These are phyloP conservation scores for Conringia planisiliqua DNA, from an alignment of 345 rosid species.

Conservation along the genomic window DNA sequence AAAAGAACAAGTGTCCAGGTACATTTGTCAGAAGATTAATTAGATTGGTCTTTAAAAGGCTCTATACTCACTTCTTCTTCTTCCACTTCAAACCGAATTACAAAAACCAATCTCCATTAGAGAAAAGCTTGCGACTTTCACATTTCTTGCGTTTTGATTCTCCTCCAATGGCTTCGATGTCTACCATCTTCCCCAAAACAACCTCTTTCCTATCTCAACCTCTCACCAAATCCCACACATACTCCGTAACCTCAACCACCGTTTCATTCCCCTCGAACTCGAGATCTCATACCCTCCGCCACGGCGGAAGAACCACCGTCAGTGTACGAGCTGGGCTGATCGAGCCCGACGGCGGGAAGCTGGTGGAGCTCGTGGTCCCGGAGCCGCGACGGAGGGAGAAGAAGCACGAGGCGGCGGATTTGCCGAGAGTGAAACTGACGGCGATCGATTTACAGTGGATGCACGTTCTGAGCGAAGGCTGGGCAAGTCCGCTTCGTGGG, in stretches of 20 bases:
- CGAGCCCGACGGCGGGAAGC: slow-evolving; percentile 85
- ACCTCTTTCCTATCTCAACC: slow-evolving; percentile 31
- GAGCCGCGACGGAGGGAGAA: slow-evolving; percentile 51
- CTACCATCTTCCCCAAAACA: slow-evolving; percentile 36
- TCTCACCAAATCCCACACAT: slow-evolving; percentile 36
- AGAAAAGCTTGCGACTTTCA: not conserved
- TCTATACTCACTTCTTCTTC: not conserved
- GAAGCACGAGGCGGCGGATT: slow-evolving; percentile 52
- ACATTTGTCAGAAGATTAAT: not conserved
- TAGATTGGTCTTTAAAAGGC: slow-evolving; percentile 10
- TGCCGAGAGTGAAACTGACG: slow-evolving; percentile 59
- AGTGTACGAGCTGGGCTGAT: slow-evolving; percentile 50
- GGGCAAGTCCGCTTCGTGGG: slow-evolving; percentile 92
- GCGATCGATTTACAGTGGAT: slow-evolving; percentile 78
- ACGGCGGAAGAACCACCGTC: not conserved
- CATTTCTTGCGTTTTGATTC: not conserved
- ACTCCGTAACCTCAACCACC: slow-evolving; percentile 28
- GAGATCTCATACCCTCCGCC: not conserved
- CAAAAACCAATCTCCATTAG: not conserved
- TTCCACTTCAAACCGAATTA: slow-evolving; percentile 12
- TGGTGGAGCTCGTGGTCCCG: slow-evolving; percentile 59
- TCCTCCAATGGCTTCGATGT: slow-evolving; percentile 58
- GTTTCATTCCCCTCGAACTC: slow-evolving; percentile 31
- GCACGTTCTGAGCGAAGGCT: slow-evolving; percentile 93
- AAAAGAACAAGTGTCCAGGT: slow-evolving; percentile 21